These are phyloP conservation scores for Scopulariopsis brevicaulis DNA, from an alignment of 2,329 filamentous ascomycete species.

Conservation along the genomic window DNA sequence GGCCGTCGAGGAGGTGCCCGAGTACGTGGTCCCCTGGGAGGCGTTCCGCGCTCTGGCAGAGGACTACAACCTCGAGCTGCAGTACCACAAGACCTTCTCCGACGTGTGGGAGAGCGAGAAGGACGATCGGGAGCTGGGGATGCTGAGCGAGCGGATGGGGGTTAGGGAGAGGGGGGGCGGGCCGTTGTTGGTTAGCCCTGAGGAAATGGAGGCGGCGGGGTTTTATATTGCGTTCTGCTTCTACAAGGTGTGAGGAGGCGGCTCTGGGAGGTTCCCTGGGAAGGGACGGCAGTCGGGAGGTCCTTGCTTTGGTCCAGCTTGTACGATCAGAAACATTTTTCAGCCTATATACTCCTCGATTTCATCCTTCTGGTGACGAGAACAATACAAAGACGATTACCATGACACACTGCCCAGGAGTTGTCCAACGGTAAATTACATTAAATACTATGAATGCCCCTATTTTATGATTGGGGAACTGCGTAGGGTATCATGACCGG, in stretches of 20 bases:
- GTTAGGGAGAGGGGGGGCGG: conserved; percentile 63
- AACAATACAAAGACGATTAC: no score
- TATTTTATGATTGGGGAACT: neutral
- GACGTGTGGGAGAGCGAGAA: conserved; percentile 92
- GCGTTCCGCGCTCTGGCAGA: conserved; percentile 91
- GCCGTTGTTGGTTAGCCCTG: conserved; percentile 59
- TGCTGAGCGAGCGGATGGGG: conserved; percentile 89
- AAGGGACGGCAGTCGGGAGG: no score
- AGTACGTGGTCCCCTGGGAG: conserved; percentile 98
- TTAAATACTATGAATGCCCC: neutral
- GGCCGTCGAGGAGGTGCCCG: conserved; percentile 89
- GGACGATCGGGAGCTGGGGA: conserved; percentile 68
- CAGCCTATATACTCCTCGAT: no score
- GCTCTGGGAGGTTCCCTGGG: no score
- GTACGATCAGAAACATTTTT: no score
- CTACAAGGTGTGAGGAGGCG: conserved; percentile 63
- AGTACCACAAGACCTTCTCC: conserved; percentile 83
- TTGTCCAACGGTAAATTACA: neutral
- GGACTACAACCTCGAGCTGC: conserved; percentile 90
- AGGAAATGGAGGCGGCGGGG: conserved; percentile 85
- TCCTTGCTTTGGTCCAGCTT: no score
- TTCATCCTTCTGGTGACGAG: no score
- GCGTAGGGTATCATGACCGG: conserved; percentile 11
- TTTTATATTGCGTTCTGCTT: conserved; percentile 97
- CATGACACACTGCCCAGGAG: no score